Percentiles rank a stretch among this genome's conserved stretches.
These are phyloP conservation scores for Escovopsis sp. DNA, from an alignment of 2,329 filamentous ascomycete genomes.

Conservation along the genomic window DNA sequence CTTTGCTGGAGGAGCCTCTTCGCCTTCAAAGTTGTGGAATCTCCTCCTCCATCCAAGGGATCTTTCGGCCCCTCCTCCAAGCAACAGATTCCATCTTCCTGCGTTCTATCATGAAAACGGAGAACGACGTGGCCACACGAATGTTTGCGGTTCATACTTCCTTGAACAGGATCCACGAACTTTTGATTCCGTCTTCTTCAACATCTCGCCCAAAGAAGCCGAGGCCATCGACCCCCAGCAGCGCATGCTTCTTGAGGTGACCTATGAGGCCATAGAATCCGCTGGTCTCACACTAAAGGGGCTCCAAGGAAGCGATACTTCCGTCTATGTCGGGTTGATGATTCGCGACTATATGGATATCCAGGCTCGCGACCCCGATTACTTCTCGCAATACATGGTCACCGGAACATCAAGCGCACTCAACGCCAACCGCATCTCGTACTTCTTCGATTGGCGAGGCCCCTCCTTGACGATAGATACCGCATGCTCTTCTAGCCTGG, in stretches of 20 bases:
- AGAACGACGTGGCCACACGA: conserved; percentile 12
- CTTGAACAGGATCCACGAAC: conserved; percentile 20
- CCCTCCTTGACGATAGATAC: conserved; percentile 18
- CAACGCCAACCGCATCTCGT: conserved; percentile 12
- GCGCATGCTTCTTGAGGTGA: conserved; percentile 23
- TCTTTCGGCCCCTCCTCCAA: conserved; percentile 16
- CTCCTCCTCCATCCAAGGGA: conserved; percentile 15
- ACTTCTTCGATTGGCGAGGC: conserved; percentile 9
- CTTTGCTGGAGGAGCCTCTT: conserved; percentile 20
- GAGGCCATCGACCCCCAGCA: conserved; percentile 28
- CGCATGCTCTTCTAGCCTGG: conserved; percentile 17
- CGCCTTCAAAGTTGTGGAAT: conserved; percentile 21
- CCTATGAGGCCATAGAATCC: conserved; percentile 25
- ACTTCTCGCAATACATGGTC: conserved; percentile 4
- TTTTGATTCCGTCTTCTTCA: conserved; percentile 24
- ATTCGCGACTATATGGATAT: conserved; percentile 8
- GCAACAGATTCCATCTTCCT: conserved; percentile 12
- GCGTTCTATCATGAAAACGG: conserved; percentile 15
- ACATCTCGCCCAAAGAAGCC: conserved; percentile 23
- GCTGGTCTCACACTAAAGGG: conserved; percentile 19
- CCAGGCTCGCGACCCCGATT: conserved; percentile 5
- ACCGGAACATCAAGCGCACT: conserved; percentile 19
- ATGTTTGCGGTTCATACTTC: conserved; percentile 18
- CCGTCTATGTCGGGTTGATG: conserved; percentile 13
- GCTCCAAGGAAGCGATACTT: conserved; percentile 9